phyloP scores from a whole-genome alignment of 1,139 yeast genomes.

The Blastobotrys persicus region DNA sequence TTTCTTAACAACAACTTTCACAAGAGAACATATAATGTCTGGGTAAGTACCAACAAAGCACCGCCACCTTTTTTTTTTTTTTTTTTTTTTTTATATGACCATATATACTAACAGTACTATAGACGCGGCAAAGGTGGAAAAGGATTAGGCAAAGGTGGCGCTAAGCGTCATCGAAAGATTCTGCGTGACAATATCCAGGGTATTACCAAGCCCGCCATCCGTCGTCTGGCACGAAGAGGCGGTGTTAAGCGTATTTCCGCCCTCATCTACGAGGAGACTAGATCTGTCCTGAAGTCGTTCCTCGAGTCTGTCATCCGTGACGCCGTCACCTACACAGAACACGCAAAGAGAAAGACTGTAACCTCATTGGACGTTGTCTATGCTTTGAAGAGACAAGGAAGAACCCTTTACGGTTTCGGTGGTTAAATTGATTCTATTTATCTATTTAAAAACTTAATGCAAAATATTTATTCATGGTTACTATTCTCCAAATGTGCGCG shows the following conservation, averaged over 20 bases:
- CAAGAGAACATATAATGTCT: slow-evolving; percentile 59
- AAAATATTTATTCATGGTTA: slow-evolving; percentile 11
- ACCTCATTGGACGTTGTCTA: slow-evolving; percentile 98
- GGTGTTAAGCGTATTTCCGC: slow-evolving; percentile 99
- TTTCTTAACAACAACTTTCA: slow-evolving; percentile 4
- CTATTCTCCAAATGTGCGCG: not conserved
- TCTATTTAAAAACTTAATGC: slow-evolving; percentile 10
- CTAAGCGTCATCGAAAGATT: slow-evolving; percentile 99
- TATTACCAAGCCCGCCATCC: slow-evolving; percentile 99
- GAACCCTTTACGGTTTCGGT: slow-evolving; percentile 99
- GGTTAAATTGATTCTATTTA: slow-evolving; percentile 53
- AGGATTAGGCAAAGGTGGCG: slow-evolving; percentile 99
- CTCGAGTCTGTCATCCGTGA: slow-evolving; percentile 98
- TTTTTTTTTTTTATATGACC: not conserved
- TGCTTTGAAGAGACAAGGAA: slow-evolving; percentile 99
- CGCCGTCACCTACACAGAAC: slow-evolving; percentile 99
- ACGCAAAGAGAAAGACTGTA: slow-evolving; percentile 99
- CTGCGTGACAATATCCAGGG: slow-evolving; percentile 99
- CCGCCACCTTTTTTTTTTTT: not conserved
- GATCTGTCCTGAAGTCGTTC: slow-evolving; percentile 94
- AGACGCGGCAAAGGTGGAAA: slow-evolving; percentile 98
- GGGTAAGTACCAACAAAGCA: slow-evolving; percentile 48
- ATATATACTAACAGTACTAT: slow-evolving; percentile 3
- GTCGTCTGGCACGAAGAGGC: slow-evolving; percentile 99
- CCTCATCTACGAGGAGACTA: slow-evolving; percentile 97